A percentile compares a stretch with the other conserved stretches of the same genome.
Conservation (phyloP, 75 land plant species). For the Cupressus sempervirens region DNA sequence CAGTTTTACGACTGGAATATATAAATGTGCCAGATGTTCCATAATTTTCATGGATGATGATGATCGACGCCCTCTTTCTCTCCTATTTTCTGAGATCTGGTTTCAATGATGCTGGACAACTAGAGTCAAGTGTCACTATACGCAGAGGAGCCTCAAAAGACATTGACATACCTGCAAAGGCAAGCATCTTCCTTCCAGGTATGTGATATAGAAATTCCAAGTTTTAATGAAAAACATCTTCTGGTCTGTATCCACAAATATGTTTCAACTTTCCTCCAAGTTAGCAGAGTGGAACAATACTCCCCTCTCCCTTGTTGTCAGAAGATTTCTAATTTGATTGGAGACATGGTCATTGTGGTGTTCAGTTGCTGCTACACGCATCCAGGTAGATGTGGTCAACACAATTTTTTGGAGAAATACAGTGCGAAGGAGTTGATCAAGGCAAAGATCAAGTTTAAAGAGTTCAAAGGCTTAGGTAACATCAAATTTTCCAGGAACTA, state of each 20-base stretch:
- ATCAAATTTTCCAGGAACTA: neutral
- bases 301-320: neutral
- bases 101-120: too few relatives aligned
- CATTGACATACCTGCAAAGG: neutral
- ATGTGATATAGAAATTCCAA: neutral
- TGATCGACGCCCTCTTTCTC: neutral
- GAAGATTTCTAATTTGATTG: neutral
- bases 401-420: neutral
- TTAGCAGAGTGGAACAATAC: too few relatives aligned
- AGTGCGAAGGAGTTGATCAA: neutral
- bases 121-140: too few relatives aligned
- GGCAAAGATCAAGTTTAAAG: neutral
- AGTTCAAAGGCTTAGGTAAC: neutral
- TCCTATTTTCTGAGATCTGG: neutral
- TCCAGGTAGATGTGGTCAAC: neutral
- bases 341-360: neutral
- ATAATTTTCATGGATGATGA: neutral
- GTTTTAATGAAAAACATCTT: neutral
- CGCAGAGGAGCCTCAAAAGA: fast-evolving
- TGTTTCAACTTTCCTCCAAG: neutral
- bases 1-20: neutral
- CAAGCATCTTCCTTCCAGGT: neutral
- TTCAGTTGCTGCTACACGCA: neutral
- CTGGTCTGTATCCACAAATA: neutral
- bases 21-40: neutral